phyloP scores from a whole-genome alignment of 176 grass and related monocot genomes.

The Melocanna baccifera region DNA sequence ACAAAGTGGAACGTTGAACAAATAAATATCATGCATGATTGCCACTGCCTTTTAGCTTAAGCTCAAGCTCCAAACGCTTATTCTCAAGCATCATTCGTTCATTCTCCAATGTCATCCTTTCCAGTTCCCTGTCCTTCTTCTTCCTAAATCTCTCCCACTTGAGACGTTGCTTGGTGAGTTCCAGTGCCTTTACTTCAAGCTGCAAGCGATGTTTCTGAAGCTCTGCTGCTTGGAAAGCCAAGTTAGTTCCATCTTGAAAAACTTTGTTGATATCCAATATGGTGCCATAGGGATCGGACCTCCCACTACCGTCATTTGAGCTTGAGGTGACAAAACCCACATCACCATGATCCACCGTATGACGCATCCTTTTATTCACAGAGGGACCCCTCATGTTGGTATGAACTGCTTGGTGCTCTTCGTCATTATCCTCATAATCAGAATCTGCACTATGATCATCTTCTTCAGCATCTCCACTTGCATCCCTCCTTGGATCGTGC shows the following conservation, averaged over 20 bases:
- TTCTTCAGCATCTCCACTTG: conserved; percentile 49
- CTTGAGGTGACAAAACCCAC: conserved; percentile 37
- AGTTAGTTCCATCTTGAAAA: conserved; percentile 40
- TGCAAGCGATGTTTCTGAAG: conserved; percentile 53
- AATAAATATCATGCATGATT: conserved; percentile 29
- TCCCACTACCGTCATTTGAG: conserved; percentile 39
- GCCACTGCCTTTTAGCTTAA: conserved; percentile 41
- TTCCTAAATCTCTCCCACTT: conserved; percentile 75
- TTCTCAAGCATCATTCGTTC: conserved; percentile 80
- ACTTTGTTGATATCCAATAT: conserved; percentile 63
- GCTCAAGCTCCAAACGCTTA: conserved; percentile 56
- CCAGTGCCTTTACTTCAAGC: conserved; percentile 55
- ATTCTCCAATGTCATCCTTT: conserved; percentile 77
- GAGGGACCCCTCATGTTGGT: conserved; percentile 22
- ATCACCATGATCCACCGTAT: conserved; percentile 38
- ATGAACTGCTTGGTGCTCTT: conserved; percentile 51
- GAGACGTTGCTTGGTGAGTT: conserved; percentile 56
- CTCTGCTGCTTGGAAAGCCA: conserved; percentile 47
- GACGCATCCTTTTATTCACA: conserved; percentile 54
- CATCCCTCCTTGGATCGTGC: conserved; percentile 39
- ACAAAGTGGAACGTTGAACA: conserved; percentile 10
- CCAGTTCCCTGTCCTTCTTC: conserved; percentile 80
- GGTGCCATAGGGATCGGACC: conserved; percentile 20
- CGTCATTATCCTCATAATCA: conserved; percentile 55
- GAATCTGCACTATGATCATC: conserved; percentile 58